These are phyloP conservation scores for Cytospora piceae DNA, from an alignment of 2,329 filamentous ascomycete species.

Conservation along the genomic window DNA sequence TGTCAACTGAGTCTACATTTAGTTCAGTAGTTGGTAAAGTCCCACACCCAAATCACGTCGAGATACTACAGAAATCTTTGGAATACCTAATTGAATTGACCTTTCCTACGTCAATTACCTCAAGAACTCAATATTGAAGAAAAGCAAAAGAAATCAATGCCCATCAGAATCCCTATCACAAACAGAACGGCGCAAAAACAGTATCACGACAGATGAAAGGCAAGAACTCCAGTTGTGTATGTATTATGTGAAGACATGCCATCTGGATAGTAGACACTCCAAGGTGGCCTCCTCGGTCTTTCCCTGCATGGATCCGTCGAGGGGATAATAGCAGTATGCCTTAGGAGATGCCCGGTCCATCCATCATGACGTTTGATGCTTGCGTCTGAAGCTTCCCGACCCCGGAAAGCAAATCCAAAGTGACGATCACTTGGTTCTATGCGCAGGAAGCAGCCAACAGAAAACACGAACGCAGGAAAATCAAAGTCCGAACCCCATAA, in stretches of 20 bases:
- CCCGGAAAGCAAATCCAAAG: slow-evolving; percentile 23
- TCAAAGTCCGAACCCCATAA: slow-evolving; percentile 25
- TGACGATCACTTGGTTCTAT: slow-evolving; percentile 30
- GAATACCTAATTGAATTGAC: slow-evolving; percentile 20
- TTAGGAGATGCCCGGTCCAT: slow-evolving; percentile 23
- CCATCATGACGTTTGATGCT: slow-evolving; percentile 26
- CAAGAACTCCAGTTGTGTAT: slow-evolving; percentile 29
- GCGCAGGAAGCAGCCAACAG: slow-evolving; percentile 24
- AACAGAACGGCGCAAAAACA: slow-evolving; percentile 18
- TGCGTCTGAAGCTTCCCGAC: slow-evolving; percentile 14
- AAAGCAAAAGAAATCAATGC: slow-evolving; percentile 20
- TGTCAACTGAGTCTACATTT: not conserved
- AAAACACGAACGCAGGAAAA: slow-evolving; percentile 22
- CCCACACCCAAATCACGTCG: not conserved
- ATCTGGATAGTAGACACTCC: slow-evolving; percentile 11
- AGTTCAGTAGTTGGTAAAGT: not conserved
- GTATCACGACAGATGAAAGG: slow-evolving; percentile 21
- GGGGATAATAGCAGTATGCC: slow-evolving; percentile 18
- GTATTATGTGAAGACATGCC: slow-evolving; percentile 30
- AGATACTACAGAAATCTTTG: not conserved
- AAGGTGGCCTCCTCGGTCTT: slow-evolving; percentile 3
- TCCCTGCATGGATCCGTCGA: slow-evolving; percentile 16
- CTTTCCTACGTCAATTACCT: slow-evolving; percentile 26
- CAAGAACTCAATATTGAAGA: slow-evolving; percentile 6
- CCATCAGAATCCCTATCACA: slow-evolving; percentile 14